These are phyloP conservation scores for Aspergillus aculeatinus DNA, from an alignment of 2,329 filamentous ascomycete species.

Conservation along the genomic window DNA sequence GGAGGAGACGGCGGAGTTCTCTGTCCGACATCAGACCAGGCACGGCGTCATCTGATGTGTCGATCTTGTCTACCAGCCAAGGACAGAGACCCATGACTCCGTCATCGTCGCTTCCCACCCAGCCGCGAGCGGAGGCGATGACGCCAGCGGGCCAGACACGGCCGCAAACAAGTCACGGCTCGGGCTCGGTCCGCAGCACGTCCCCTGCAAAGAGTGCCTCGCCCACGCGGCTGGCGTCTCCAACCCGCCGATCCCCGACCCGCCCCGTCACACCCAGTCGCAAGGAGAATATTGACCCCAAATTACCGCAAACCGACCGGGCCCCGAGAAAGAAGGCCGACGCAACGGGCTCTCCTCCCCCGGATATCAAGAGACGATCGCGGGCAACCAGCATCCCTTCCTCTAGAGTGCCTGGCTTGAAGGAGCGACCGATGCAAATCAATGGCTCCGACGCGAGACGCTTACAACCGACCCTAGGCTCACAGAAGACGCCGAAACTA, in stretches of 20 bases:
- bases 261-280: slow-evolving; percentile 36
- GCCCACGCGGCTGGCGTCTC: slow-evolving; percentile 32
- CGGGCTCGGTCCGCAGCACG: slow-evolving; percentile 29
- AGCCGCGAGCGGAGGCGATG: slow-evolving; percentile 27
- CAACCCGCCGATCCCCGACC: slow-evolving; percentile 32
- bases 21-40: slow-evolving; percentile 78
- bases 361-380: slow-evolving; percentile 45
- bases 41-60: slow-evolving; percentile 59
- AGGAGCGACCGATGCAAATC: slow-evolving; percentile 32
- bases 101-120: slow-evolving; percentile 23
- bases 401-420: slow-evolving; percentile 36
- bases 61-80: slow-evolving; percentile 32
- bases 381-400: slow-evolving; percentile 54
- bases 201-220: slow-evolving; percentile 34
- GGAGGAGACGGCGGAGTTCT: slow-evolving; percentile 85
- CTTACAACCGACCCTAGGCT: slow-evolving; percentile 57
- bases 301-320: slow-evolving; percentile 32
- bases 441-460: slow-evolving; percentile 35
- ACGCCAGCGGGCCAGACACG: slow-evolving; percentile 32
- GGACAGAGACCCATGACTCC: slow-evolving; percentile 41
- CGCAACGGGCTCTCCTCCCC: slow-evolving; percentile 34
- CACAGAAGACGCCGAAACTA: slow-evolving; percentile 71
- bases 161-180: slow-evolving; percentile 31
- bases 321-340: slow-evolving; percentile 34
- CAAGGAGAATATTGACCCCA: slow-evolving; percentile 44